Evolutionary conservation across 2,329 filamentous ascomycete species (phyloP).

Genomic region (Emmonsiellopsis sp.): DNA sequence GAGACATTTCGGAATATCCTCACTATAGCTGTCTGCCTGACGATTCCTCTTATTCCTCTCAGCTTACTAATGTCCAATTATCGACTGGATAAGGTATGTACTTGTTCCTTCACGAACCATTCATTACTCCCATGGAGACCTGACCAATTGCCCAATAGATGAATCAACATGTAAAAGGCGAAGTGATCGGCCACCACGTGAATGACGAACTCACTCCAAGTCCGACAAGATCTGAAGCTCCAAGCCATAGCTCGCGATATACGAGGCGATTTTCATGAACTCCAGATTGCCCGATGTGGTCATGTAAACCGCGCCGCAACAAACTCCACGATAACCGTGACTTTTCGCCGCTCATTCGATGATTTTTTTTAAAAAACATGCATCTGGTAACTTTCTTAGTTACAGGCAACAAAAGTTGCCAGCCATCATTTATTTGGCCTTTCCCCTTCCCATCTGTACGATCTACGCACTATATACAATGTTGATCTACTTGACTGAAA

Average conservation of each 20-base stretch:
- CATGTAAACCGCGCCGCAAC: background rate
- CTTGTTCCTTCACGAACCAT: background rate
- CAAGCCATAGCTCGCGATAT: background rate
- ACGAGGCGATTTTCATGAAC: background rate
- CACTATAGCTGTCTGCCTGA: slow-evolving; percentile 44
- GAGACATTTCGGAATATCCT: slow-evolving; percentile 54
- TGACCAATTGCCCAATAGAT: slow-evolving; percentile 5
- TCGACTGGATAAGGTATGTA: slow-evolving; percentile 41
- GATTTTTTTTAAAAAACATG: too few relatives aligned
- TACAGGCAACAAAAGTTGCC: too few relatives aligned
- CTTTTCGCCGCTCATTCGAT: too few relatives aligned
- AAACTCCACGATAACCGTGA: too few relatives aligned
- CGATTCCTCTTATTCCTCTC: slow-evolving; percentile 48
- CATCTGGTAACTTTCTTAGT: too few relatives aligned
- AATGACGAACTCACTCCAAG: background rate
- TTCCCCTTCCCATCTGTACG: too few relatives aligned
- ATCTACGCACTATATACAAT: too few relatives aligned
- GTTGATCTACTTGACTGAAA: too few relatives aligned
- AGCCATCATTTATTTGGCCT: too few relatives aligned
- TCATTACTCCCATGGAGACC: background rate
- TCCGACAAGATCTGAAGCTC: background rate
- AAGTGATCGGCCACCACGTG: background rate
- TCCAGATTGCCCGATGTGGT: background rate
- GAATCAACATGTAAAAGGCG: slow-evolving; percentile 5
- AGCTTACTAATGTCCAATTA: slow-evolving; percentile 50